Conservation (phyloP, 352 stramenopile genomes). For the Phytophthora tubulina region DNA sequence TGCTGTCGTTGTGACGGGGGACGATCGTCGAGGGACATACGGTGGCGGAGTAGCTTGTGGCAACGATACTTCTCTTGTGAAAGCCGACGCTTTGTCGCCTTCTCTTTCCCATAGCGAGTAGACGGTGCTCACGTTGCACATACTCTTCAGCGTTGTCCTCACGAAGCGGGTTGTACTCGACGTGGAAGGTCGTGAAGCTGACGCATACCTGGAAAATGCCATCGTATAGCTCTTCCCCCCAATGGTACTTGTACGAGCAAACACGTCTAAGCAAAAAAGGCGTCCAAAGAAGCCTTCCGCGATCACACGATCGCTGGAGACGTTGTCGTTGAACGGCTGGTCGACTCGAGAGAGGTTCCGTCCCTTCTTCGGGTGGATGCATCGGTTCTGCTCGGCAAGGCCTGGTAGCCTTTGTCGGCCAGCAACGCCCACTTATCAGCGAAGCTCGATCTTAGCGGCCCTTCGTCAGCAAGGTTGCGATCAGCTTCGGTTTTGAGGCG, state of each 20-base stretch:
- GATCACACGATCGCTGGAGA: slow-evolving; percentile 9
- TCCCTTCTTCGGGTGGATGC: slow-evolving; percentile 7
- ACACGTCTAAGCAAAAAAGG: neutral
- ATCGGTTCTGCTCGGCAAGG: neutral
- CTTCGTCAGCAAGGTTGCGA: neutral
- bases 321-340: neutral
- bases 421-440: slow-evolving; percentile 1
- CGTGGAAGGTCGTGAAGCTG: neutral
- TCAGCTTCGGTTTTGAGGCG: neutral
- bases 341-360: neutral
- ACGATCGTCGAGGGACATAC: neutral
- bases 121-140: neutral
- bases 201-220: slow-evolving; percentile 10
- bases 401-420: slow-evolving; percentile 12
- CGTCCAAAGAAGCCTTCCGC: slow-evolving; percentile 4
- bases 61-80: neutral
- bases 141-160: neutral
- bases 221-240: neutral
- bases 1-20: neutral
- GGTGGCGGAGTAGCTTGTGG: neutral
- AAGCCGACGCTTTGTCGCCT: neutral
- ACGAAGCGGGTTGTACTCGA: slow-evolving; percentile 3
- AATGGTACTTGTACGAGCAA: slow-evolving; percentile 7
- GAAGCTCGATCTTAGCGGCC: neutral
- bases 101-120: neutral